phyloP scores from a whole-genome alignment of 441 rosid species.

The Euphorbia celastroides region DNA sequence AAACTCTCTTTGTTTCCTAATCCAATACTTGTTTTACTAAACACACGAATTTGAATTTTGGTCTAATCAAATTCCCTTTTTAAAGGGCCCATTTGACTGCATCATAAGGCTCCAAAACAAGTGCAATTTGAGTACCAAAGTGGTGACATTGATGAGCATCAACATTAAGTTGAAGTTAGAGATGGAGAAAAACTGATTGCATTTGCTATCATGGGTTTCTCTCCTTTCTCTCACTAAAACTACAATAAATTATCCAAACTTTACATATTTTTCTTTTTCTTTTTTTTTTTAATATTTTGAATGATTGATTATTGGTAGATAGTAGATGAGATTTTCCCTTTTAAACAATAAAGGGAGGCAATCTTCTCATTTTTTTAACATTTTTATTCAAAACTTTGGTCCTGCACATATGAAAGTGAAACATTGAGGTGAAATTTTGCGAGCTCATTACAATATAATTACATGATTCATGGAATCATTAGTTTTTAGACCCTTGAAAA shows the following conservation, averaged over 20 bases:
- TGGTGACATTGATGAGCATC: background rate
- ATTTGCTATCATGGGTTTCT: conserved; percentile 17
- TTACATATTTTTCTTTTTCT: background rate
- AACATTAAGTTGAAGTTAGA: background rate
- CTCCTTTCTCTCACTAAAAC: conserved; percentile 8
- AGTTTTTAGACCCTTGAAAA: no score
- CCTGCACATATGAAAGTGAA: background rate
- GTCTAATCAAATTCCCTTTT: no score
- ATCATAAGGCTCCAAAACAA: conserved; percentile 4
- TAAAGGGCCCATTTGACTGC: conserved; percentile 13
- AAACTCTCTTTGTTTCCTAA: conserved; percentile 9
- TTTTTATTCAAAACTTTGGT: background rate
- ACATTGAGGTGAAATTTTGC: background rate
- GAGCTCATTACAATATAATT: background rate
- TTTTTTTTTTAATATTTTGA: background rate
- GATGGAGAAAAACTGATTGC: background rate
- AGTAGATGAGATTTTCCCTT: background rate
- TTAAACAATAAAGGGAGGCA: background rate
- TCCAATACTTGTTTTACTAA: background rate
- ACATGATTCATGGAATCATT: background rate
- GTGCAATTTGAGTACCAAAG: conserved; percentile 11
- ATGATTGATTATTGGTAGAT: background rate
- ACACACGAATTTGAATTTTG: no score
- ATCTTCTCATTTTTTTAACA: background rate
- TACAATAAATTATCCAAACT: conserved; percentile 9